Conservation (phyloP, 768 basidiomycete genomes). For the Hericium alpestre region DNA sequence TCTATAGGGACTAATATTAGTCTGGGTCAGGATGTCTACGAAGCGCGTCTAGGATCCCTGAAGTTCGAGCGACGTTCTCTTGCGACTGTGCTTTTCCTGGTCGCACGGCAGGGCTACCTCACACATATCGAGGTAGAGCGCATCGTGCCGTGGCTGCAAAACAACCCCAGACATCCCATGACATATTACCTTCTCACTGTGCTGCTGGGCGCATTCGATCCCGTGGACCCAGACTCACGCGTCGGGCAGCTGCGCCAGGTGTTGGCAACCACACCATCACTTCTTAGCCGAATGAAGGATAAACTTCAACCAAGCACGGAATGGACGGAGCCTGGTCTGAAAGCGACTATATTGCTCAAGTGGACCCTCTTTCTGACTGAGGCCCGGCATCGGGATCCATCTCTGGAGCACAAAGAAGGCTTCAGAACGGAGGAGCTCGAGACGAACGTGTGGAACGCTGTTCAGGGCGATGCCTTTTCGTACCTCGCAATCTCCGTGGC, state of each 20-base stretch:
- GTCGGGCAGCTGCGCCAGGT: slow-evolving; percentile 35
- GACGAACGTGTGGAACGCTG: slow-evolving; percentile 69
- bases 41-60: slow-evolving; percentile 61
- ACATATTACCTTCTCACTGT: slow-evolving; percentile 59
- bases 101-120: slow-evolving; percentile 55
- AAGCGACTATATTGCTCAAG: slow-evolving; percentile 66
- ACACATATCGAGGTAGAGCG: slow-evolving; percentile 48
- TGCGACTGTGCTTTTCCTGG: slow-evolving; percentile 48
- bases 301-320: slow-evolving; percentile 38
- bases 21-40: slow-evolving; percentile 58
- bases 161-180: slow-evolving; percentile 57
- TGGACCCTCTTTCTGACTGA: slow-evolving; percentile 84
- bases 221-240: slow-evolving; percentile 42
- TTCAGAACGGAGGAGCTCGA: slow-evolving; percentile 75
- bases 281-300: slow-evolving; percentile 49
- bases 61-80: slow-evolving; percentile 65
- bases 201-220: slow-evolving; percentile 56
- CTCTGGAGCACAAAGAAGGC: slow-evolving; percentile 51
- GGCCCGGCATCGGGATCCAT: slow-evolving; percentile 55
- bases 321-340: slow-evolving; percentile 66
- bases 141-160: slow-evolving; percentile 64
- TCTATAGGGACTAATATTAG: slow-evolving; percentile 30
- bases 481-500: slow-evolving; percentile 57
- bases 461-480: slow-evolving; percentile 72
- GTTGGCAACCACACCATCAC: slow-evolving; percentile 35